Percentiles rank a stretch among this genome's conserved stretches.
Evolutionary conservation across 306 rosid genomes (phyloP).

Genomic region (Astragalus membranaceus): DNA sequence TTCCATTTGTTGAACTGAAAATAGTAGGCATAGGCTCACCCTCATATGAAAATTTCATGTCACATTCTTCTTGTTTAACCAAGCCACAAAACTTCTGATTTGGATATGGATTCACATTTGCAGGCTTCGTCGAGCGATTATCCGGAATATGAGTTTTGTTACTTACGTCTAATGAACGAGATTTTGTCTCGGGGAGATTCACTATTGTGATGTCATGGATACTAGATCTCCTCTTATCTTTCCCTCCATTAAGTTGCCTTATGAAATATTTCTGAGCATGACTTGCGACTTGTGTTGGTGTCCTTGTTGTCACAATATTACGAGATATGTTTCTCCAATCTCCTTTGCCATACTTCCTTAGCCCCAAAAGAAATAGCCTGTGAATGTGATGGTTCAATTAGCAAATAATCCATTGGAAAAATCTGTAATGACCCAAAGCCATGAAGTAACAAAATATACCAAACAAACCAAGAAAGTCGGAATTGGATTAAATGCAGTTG

Average conservation of each 20-base stretch:
- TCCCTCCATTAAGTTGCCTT: conserved; percentile 61
- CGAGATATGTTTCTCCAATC: conserved; percentile 88
- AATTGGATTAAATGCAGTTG: too few species aligned
- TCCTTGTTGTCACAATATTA: conserved; percentile 70
- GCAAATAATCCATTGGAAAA: neutral
- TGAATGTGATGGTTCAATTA: conserved; percentile 19
- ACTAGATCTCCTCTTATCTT: conserved; percentile 82
- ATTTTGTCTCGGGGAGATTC: conserved; percentile 41
- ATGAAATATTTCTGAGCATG: conserved; percentile 87
- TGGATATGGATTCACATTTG: conserved; percentile 35
- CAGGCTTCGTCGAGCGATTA: conserved; percentile 9
- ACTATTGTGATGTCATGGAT: conserved; percentile 83
- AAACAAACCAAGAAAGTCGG: neutral
- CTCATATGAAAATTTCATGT: conserved; percentile 38
- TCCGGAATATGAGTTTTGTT: conserved; percentile 26
- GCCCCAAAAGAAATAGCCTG: conserved; percentile 84
- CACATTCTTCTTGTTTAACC: conserved; percentile 44
- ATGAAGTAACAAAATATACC: neutral
- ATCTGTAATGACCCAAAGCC: neutral
- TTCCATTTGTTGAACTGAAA: conserved; percentile 32
- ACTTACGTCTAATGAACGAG: conserved; percentile 36
- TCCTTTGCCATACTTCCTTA: conserved; percentile 82
- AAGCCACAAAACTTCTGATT: conserved; percentile 21
- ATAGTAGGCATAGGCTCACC: conserved; percentile 25
- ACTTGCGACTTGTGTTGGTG: conserved; percentile 87